These are phyloP conservation scores for Jasminum sambac DNA, from an alignment of 257 asterid genomes.

Conservation along the genomic window DNA sequence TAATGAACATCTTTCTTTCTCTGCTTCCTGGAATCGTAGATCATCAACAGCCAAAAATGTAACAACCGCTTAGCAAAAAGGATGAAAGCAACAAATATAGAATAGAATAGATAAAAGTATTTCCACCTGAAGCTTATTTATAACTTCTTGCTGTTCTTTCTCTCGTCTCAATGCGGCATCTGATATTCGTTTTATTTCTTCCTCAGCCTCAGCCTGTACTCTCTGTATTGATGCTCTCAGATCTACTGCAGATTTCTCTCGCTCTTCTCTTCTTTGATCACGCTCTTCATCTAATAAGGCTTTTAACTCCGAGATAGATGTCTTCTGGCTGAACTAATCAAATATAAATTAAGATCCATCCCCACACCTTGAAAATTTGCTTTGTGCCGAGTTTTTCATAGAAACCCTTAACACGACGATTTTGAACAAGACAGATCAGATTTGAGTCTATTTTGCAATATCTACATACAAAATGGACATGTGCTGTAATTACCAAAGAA, in stretches of 20 bases:
- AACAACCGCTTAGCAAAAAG: slow-evolving; percentile 10
- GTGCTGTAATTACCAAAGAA: not conserved
- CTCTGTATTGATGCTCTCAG: slow-evolving; percentile 69
- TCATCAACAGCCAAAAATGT: slow-evolving; percentile 16
- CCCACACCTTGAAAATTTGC: slow-evolving; percentile 9
- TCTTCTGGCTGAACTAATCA: slow-evolving; percentile 75
- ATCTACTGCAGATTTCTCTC: slow-evolving; percentile 75
- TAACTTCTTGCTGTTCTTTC: slow-evolving; percentile 90
- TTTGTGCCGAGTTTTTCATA: not conserved
- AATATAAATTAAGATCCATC: slow-evolving; percentile 10
- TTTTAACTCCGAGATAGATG: slow-evolving; percentile 74
- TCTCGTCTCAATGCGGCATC: slow-evolving; percentile 72
- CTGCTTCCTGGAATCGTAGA: slow-evolving; percentile 64
- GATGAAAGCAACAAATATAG: slow-evolving; percentile 18
- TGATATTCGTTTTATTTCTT: slow-evolving; percentile 66
- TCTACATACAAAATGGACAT: not conserved
- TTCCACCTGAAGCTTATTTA: slow-evolving; percentile 81
- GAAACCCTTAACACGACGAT: slow-evolving; percentile 12
- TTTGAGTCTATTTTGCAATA: not conserved
- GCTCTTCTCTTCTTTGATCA: slow-evolving; percentile 87
- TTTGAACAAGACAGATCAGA: not conserved
- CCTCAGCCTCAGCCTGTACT: slow-evolving; percentile 81
- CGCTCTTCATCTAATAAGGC: slow-evolving; percentile 87
- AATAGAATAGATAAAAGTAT: slow-evolving; percentile 11
- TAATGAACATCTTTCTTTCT: slow-evolving; percentile 73